A percentile compares a stretch with the other conserved stretches of the same genome.
phyloP scores from a whole-genome alignment of 768 basidiomycete genomes.

The Auricularia cornea region DNA sequence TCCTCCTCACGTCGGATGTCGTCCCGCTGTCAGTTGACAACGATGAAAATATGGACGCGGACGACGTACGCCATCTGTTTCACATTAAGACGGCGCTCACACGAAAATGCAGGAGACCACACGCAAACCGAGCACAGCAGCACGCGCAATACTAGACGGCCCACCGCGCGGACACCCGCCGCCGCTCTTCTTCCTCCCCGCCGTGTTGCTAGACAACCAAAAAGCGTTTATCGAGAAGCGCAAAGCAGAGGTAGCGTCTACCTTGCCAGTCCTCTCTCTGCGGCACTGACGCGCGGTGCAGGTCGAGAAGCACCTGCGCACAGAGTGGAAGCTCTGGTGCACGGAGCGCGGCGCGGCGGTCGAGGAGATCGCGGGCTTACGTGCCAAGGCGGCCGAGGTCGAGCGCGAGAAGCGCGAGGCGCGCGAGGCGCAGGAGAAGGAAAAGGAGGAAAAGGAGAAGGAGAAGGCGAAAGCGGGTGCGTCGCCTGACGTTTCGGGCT shows the following conservation, averaged over 20 bases:
- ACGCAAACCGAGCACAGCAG: slow-evolving; percentile 24
- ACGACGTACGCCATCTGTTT: slow-evolving; percentile 12
- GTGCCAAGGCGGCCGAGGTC: slow-evolving; percentile 59
- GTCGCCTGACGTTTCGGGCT: too few relatives aligned
- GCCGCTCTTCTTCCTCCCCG: slow-evolving; percentile 70
- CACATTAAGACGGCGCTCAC: slow-evolving; percentile 31
- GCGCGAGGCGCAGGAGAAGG: slow-evolving; percentile 30
- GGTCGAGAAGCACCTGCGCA: slow-evolving; percentile 55
- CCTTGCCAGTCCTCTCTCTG: background rate
- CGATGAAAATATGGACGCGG: slow-evolving; percentile 21
- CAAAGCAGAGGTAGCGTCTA: slow-evolving; percentile 48
- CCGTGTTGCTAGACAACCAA: slow-evolving; percentile 57
- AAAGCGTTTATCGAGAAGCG: slow-evolving; percentile 55
- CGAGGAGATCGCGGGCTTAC: slow-evolving; percentile 52
- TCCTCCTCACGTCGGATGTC: slow-evolving; percentile 64
- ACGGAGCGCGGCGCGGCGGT: slow-evolving; percentile 51
- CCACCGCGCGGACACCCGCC: slow-evolving; percentile 23
- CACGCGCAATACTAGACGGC: background rate
- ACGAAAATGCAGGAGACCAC: slow-evolving; percentile 50
- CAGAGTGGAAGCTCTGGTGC: slow-evolving; percentile 59
- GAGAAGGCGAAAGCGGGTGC: slow-evolving; percentile 20
- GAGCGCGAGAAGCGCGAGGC: slow-evolving; percentile 37
- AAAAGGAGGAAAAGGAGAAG: slow-evolving; percentile 22
- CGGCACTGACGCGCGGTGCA: slow-evolving; percentile 17
- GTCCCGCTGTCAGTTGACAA: slow-evolving; percentile 26